phyloP scores from a whole-genome alignment of 257 asterid species.

The Nicotiana noctiflora region DNA sequence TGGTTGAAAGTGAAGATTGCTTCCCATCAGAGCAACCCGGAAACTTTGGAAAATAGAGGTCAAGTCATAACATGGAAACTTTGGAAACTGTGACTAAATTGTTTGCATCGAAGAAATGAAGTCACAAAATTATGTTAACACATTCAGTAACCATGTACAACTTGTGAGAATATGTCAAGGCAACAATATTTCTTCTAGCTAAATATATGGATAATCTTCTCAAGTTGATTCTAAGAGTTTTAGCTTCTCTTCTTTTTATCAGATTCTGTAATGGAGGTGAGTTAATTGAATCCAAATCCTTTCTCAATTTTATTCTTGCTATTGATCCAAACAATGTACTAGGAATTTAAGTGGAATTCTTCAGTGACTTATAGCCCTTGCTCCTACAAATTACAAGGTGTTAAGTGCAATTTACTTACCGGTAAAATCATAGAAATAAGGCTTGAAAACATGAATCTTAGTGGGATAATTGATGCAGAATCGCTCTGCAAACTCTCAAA shows the following conservation, averaged over 20 bases:
- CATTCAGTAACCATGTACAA: neutral
- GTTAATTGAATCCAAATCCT: constrained; percentile 7
- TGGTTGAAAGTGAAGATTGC: too few relatives aligned
- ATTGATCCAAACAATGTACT: constrained; percentile 24
- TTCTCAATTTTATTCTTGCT: constrained; percentile 15
- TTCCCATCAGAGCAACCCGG: too few relatives aligned
- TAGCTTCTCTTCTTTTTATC: constrained; percentile 6
- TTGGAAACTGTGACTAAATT: constrained; percentile 7
- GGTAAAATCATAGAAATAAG: constrained; percentile 2
- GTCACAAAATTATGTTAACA: neutral
- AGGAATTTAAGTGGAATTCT: constrained; percentile 5
- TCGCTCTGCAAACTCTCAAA: constrained; percentile 20
- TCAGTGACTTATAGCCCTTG: constrained; percentile 5
- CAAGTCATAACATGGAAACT: neutral
- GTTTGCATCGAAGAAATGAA: neutral
- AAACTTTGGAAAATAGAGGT: neutral
- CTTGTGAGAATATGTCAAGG: neutral
- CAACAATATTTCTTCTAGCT: constrained; percentile 3
- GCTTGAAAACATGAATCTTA: constrained; percentile 13
- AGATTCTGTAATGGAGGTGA: constrained; percentile 16
- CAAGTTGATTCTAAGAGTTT: constrained; percentile 6
- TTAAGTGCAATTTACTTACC: constrained; percentile 2
- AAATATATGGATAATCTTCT: neutral
- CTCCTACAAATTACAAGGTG: constrained; percentile 8
- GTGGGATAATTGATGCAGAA: constrained; percentile 24